Evolutionary conservation across 805 yeast species (phyloP).

Genomic region (Saccharomycopsis selenospora): DNA sequence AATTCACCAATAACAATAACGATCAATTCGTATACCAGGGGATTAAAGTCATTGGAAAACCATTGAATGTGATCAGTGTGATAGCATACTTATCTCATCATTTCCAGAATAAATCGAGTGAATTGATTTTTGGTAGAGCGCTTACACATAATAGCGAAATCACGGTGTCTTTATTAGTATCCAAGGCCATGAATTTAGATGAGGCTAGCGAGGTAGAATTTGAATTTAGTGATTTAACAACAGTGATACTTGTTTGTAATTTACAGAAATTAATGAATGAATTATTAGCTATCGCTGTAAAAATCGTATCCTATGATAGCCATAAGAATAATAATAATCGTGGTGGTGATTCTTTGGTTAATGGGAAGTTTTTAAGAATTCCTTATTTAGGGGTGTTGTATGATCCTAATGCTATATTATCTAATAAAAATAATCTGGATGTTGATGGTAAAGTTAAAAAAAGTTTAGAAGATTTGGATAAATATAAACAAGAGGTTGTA

Average conservation of each 20-base stretch:
- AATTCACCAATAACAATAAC: neutral
- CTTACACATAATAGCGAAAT: neutral
- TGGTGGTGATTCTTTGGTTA: neutral
- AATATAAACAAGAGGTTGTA: neutral
- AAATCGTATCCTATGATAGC: conserved; percentile 1
- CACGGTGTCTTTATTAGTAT: neutral
- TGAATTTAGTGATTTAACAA: conserved; percentile 13
- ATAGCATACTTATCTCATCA: conserved; percentile 7
- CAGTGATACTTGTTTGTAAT: conserved; percentile 3
- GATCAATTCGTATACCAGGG: conserved; percentile 1
- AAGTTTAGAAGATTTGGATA: neutral
- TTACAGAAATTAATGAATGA: conserved; percentile 1
- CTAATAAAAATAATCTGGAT: no score
- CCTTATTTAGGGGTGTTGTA: conserved; percentile 15
- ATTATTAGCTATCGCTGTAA: neutral
- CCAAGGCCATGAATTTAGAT: neutral
- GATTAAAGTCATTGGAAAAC: neutral
- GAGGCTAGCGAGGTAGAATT: no score
- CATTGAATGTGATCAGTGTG: neutral
- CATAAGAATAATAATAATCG: neutral
- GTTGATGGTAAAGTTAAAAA: neutral
- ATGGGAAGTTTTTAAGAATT: conserved; percentile 8
- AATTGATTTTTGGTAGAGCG: neutral
- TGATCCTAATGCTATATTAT: conserved; percentile 18
- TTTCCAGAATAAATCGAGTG: conserved; percentile 1